Conservation (phyloP, 1,284 basidiomycete species). For the Pyrrhoderma noxium region DNA sequence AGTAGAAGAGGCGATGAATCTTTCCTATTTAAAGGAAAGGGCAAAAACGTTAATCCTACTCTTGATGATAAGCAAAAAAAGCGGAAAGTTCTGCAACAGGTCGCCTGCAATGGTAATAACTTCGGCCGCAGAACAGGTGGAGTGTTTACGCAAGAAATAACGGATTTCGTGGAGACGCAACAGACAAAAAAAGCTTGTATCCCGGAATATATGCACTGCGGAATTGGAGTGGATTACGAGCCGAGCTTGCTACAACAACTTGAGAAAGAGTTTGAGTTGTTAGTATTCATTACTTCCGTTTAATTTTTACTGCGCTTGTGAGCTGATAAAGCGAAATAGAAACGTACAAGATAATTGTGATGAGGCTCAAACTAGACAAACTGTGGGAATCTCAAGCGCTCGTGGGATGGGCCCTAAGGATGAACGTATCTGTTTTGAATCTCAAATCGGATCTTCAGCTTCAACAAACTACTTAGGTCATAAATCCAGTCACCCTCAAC, state of each 20-base stretch:
- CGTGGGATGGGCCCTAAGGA: too few species aligned
- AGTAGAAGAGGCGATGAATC: not conserved
- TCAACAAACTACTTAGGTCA: too few species aligned
- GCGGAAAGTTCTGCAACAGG: not conserved
- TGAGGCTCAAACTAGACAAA: too few species aligned
- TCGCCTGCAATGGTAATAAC: not conserved
- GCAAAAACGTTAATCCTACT: not conserved
- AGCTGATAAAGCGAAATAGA: too few species aligned
- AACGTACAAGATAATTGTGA: too few species aligned
- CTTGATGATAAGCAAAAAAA: not conserved
- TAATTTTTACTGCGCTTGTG: not conserved
- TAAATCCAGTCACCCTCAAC: too few species aligned
- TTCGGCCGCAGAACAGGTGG: not conserved
- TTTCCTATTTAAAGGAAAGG: too few species aligned
- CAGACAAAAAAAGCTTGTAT: not conserved
- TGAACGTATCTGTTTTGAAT: too few species aligned
- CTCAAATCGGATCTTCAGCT: too few species aligned
- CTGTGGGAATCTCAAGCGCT: too few species aligned
- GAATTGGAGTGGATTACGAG: not conserved
- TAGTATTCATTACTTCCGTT: not conserved
- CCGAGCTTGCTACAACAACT: not conserved
- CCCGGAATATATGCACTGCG: too few species aligned
- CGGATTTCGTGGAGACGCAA: conserved; percentile 1
- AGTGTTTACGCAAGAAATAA: conserved; percentile 9
- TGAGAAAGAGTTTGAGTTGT: not conserved